A percentile compares a stretch with the other conserved stretches of the same genome.
Conservation (phyloP, 1,139 yeast species). For the Arxiozyma slooffiae region DNA sequence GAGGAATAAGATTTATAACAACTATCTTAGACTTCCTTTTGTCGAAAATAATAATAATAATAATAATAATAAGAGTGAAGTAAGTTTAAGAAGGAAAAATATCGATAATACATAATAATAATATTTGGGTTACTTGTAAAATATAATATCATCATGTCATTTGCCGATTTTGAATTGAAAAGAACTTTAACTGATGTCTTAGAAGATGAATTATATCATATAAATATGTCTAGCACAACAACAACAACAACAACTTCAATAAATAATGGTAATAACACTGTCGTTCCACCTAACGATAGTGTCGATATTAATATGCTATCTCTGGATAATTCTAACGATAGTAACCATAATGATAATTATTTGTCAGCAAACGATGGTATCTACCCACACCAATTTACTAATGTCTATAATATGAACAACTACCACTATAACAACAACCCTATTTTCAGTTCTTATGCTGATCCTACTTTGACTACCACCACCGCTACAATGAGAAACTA, state of each 20-base stretch:
- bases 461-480: constrained; percentile 32
- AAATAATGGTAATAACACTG: neutral
- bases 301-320: neutral
- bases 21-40: neutral
- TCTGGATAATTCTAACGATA: neutral
- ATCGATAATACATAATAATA: too few relatives aligned
- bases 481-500: constrained; percentile 6
- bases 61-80: neutral
- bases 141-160: neutral
- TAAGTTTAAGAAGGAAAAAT: too few relatives aligned
- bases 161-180: constrained; percentile 19
- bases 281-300: neutral
- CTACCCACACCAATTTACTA: neutral
- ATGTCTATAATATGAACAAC: neutral
- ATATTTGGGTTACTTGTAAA: too few relatives aligned
- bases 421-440: constrained; percentile 4
- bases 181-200: constrained; percentile 50
- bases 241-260: neutral
- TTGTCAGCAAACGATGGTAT: neutral
- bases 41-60: neutral
- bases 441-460: constrained; percentile 34
- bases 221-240: neutral
- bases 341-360: neutral
- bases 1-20: neutral
- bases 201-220: constrained; percentile 55